These are phyloP conservation scores for Termitomyces sp. DNA, from an alignment of 768 basidiomycete species.

Conservation along the genomic window DNA sequence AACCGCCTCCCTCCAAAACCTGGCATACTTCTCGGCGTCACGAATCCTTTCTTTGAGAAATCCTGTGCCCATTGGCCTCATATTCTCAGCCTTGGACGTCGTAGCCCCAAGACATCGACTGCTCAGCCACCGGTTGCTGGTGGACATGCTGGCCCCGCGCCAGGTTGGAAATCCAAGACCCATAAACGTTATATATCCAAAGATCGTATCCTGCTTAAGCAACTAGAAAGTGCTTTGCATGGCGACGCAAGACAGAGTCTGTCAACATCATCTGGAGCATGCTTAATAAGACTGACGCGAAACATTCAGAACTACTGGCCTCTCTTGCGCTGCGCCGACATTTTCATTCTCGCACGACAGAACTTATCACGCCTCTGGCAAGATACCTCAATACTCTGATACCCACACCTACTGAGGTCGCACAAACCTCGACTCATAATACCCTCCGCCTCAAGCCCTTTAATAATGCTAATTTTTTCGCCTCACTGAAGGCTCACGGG, in stretches of 20 bases:
- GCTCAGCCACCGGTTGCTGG: constrained; percentile 22
- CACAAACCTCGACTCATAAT: constrained; percentile 25
- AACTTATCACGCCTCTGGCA: constrained; percentile 84
- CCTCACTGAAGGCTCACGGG: constrained; percentile 68
- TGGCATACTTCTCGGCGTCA: constrained; percentile 78
- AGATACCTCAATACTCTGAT: constrained; percentile 89
- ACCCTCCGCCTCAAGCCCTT: constrained; percentile 63
- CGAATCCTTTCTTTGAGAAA: constrained; percentile 83
- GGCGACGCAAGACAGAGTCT: constrained; percentile 49
- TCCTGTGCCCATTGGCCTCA: constrained; percentile 87
- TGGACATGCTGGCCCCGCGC: constrained; percentile 46
- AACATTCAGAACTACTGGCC: constrained; percentile 47
- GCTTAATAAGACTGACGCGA: constrained; percentile 1
- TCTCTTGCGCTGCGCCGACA: constrained; percentile 72
- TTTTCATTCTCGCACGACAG: constrained; percentile 81
- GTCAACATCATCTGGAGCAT: constrained; percentile 20
- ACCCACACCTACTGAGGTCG: constrained; percentile 59
- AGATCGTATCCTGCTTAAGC: constrained; percentile 70
- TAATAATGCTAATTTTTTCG: constrained; percentile 63
- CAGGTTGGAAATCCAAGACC: constrained; percentile 75
- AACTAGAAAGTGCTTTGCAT: constrained; percentile 58
- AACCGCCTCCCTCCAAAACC: constrained; percentile 79
- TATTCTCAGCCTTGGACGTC: constrained; percentile 63
- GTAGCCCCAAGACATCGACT: constrained; percentile 14
- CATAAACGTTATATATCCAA: constrained; percentile 86